These are phyloP conservation scores for Strigomonas culicis DNA, from an alignment of 208 protist species.

Conservation along the genomic window DNA sequence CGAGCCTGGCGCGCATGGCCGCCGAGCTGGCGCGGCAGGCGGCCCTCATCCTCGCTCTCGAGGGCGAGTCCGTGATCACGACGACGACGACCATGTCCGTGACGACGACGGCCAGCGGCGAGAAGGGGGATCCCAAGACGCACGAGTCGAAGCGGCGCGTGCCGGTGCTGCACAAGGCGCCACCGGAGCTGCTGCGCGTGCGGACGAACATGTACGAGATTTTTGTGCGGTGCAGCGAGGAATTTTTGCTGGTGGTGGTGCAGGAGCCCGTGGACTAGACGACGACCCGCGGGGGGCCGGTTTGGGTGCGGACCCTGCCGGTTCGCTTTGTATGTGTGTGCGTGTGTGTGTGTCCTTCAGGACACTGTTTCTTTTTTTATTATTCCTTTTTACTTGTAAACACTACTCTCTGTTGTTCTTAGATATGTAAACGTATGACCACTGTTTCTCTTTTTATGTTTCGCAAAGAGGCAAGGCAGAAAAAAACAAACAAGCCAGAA, in stretches of 20 bases:
- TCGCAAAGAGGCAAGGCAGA: no score
- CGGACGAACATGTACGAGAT: constrained; percentile 67
- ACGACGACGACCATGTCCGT: background rate
- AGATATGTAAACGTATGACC: background rate
- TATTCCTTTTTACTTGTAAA: background rate
- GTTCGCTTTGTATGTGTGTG: background rate
- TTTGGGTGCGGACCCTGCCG: background rate
- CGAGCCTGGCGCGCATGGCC: constrained; percentile 53
- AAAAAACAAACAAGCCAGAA: no score
- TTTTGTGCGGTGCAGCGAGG: constrained; percentile 67
- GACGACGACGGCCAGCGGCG: constrained; percentile 6
- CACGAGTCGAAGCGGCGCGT: constrained; percentile 7
- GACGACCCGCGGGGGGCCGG: background rate
- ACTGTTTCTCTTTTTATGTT: no score
- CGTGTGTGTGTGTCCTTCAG: no score
- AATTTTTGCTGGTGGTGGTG: constrained; percentile 78
- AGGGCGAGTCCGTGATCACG: background rate
- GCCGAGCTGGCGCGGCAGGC: constrained; percentile 39
- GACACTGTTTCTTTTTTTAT: constrained; percentile 2
- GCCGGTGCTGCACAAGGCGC: background rate
- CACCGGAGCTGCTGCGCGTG: constrained; percentile 61
- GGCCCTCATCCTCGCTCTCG: constrained; percentile 16
- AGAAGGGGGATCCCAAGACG: constrained; percentile 8
- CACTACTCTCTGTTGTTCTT: background rate
- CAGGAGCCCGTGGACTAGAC: constrained; percentile 65